These are phyloP conservation scores for Ophiosphaerella herpotricha DNA, from an alignment of 2,329 filamentous ascomycete species.

Conservation along the genomic window DNA sequence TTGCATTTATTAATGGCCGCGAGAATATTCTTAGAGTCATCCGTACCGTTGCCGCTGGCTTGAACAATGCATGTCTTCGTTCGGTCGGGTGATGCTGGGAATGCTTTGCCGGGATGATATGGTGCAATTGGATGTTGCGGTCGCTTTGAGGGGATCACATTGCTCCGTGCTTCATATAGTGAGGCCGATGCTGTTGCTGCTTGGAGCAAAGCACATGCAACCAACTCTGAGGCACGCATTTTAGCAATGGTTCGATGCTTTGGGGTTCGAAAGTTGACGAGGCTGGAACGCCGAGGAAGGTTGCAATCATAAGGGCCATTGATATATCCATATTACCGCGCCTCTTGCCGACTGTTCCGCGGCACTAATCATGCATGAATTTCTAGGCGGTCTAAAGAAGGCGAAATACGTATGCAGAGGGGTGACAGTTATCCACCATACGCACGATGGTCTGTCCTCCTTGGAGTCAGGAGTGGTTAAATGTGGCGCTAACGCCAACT, in stretches of 20 bases:
- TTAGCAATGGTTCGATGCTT: neutral
- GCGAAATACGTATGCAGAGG: slow-evolving; percentile 18
- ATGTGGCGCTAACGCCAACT: slow-evolving; percentile 17
- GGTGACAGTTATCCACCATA: slow-evolving; percentile 17
- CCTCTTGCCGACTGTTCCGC: slow-evolving; percentile 10
- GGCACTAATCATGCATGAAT: slow-evolving; percentile 4
- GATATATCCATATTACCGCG: slow-evolving; percentile 22
- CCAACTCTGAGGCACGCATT: slow-evolving; percentile 34
- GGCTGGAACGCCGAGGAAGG: neutral
- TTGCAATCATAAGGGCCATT: slow-evolving; percentile 2
- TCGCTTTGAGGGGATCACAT: slow-evolving; percentile 27
- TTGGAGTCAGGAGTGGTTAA: slow-evolving; percentile 23
- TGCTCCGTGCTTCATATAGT: slow-evolving; percentile 16
- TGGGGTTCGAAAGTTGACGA: neutral
- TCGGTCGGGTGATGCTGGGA: slow-evolving; percentile 42
- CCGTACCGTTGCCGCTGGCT: slow-evolving; percentile 47
- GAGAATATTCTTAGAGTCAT: slow-evolving; percentile 59
- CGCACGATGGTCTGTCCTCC: slow-evolving; percentile 9
- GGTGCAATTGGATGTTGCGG: slow-evolving; percentile 43
- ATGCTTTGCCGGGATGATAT: slow-evolving; percentile 40
- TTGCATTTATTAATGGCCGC: slow-evolving; percentile 64
- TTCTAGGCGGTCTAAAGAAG: neutral
- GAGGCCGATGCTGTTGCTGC: slow-evolving; percentile 28
- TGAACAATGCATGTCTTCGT: slow-evolving; percentile 47
- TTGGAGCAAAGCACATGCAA: slow-evolving; percentile 31